Base-by-base conservation (phyloP, 2,329 filamentous ascomycete genomes). In the Coniochaeta ligniaria region DNA sequence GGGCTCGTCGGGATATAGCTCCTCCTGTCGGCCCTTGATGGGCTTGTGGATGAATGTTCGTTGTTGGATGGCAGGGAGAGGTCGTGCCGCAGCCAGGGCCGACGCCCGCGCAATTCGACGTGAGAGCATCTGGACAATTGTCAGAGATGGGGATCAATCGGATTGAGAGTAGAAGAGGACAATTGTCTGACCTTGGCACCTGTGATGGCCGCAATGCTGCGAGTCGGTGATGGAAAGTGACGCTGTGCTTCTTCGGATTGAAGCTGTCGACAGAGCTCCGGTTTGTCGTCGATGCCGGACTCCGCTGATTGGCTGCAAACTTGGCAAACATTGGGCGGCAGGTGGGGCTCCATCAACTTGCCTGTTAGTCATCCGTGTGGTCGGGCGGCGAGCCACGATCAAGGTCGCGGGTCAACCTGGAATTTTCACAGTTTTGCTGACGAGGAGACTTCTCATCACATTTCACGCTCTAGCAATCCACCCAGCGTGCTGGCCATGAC, bases 61-160 rank as follows among this genome's bases (percentile, higher is more conserved):
- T 68, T 80, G 80, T 70, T 87, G 84, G 63, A 80, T 71, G 63
- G 80, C 73, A 59, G 83, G 79, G 35, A 83, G 73, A 71, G 78
- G 78, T 72, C 78, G 78, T 65, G 77, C 74, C 62, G 77, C 73
- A 59, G 80, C 72, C 70, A 79, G 67, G 66, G 75, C 74, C 68
- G 76, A 72, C 62, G 77, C 78, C 76, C 81, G 81, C 68, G 75
- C 78, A 74, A 87, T 76, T 77, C 82, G 81, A 75, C 80, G 80
- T 66, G 80, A 77, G 72, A 87, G 79, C 85, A 88, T 87, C 84
- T 87, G 69, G 22, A 28, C 3, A 57, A 28, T 24, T 38, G 54
- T 57, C 31, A 57, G 9, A 36, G 6, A 17, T 31, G 6, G 22
- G 22, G 52, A 56, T 41, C 60, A 66, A 67, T 70, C 65, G 66